These are phyloP conservation scores for Crotalaria pallida DNA, from an alignment of 306 rosid genomes.

Conservation along the genomic window DNA sequence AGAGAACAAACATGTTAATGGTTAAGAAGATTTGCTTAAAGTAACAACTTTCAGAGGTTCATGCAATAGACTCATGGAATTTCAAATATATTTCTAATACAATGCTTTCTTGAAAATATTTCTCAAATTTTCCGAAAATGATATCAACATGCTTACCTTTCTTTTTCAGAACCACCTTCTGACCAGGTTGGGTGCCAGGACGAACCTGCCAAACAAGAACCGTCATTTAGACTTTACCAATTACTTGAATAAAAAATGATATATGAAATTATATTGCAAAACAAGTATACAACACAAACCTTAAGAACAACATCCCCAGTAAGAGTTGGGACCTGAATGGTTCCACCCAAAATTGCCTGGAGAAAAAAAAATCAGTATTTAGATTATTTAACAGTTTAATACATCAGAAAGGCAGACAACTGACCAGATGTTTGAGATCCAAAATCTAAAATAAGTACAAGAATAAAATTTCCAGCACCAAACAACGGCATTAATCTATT, in stretches of 20 bases:
- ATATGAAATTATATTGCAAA: background rate
- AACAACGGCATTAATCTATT: background rate
- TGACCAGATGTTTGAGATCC: background rate
- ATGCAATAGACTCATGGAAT: background rate
- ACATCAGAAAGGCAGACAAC: background rate
- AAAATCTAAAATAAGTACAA: background rate
- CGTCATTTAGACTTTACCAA: constrained; percentile 3
- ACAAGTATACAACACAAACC: constrained; percentile 51
- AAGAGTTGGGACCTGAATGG: constrained; percentile 84
- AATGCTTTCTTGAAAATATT: background rate
- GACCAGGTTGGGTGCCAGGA: constrained; percentile 84
- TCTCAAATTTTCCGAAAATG: background rate
- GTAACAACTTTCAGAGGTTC: background rate
- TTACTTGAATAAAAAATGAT: constrained; percentile 1
- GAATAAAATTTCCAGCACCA: background rate
- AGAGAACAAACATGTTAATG: background rate
- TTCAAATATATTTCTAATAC: background rate
- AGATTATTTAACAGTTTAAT: background rate
- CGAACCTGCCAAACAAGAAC: constrained; percentile 53
- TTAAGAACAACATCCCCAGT: constrained; percentile 83
- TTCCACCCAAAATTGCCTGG: constrained; percentile 91
- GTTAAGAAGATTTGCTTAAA: background rate
- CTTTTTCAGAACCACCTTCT: constrained; percentile 89
- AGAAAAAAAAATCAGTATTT: background rate
- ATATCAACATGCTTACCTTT: constrained; percentile 56